Evolutionary conservation across 225 moss, liverwort and hornwort genomes (phyloP), one percentile per base, ranked within the genome.

Genomic region (Physcomitrium patens): DNA sequence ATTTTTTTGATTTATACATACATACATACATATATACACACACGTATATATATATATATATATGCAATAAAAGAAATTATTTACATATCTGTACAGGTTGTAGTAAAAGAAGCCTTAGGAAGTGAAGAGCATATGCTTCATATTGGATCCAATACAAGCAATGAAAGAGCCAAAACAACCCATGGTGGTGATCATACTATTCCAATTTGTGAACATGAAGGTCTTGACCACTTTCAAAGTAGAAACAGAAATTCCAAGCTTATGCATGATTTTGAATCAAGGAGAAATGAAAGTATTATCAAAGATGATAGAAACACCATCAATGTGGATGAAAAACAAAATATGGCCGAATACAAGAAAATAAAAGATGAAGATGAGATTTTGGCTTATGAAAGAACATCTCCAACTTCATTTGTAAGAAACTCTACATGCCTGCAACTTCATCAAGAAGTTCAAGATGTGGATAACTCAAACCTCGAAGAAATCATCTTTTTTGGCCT

Each of bases 401-500:
- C 50, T 56, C 59, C 6, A 7, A 0, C 47, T 20, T 44, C 63
- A 54, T 67, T 2, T 24, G 0, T 9, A 42, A 7, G 6, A 79
- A 81, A 23, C 58, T 81, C 10, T 60, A 24, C 31, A 53, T 74
- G 63, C 70, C 77, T 64, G 54, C 63, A 81, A 13, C 0, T 22
- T 37, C 71, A 71, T 53, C n/a, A 42, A 3, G 47, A 70, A 14
- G 41, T 76, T 20, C 72, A 66, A 59, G 41, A 65, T 45, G 28
- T 0, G 2, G 8, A 76, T 60, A 78, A 69, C 14, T 60, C 54
- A 0, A 81, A 70, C 57, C 26, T 71, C 70, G 77, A 79, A 74
- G 84, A 77, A 54, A 74, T 70, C 0, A 27, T 84, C 3, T 74
- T 74, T 47, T 81, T 87, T 79, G 81, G 53, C 17, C 41, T 74